phyloP scores from a whole-genome alignment of 805 yeast genomes.

The Saccharomyces paradoxus region DNA sequence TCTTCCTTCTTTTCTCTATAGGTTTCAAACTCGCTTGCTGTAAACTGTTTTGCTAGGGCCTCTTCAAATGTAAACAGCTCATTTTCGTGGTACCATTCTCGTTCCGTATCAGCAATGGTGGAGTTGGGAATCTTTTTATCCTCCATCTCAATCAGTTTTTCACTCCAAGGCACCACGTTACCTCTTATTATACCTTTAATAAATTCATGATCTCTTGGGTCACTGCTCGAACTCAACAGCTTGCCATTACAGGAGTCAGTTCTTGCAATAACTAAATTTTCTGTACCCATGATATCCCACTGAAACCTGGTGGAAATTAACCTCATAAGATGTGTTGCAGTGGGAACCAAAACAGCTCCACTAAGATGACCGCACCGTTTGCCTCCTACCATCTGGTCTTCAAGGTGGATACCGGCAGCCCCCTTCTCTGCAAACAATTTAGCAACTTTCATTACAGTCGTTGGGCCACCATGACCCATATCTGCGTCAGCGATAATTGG shows the following conservation, averaged over 20 bases:
- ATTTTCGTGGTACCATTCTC: conserved; percentile 39
- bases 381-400: conserved; percentile 58
- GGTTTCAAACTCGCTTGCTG: conserved; percentile 15
- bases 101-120: conserved; percentile 35
- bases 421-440: conserved; percentile 60
- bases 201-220: conserved; percentile 49
- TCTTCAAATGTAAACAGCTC: conserved; percentile 42
- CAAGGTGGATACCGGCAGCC: conserved; percentile 59
- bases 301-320: conserved; percentile 52
- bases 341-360: conserved; percentile 56
- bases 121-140: conserved; percentile 30
- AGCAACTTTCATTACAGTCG: conserved; percentile 57
- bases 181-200: conserved; percentile 41
- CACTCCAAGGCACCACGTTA: conserved; percentile 36
- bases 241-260: conserved; percentile 52
- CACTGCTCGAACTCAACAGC: conserved; percentile 43
- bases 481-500: conserved; percentile 64
- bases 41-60: conserved; percentile 34
- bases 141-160: conserved; percentile 38
- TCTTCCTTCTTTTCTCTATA: conserved; percentile 17
- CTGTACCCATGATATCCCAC: conserved; percentile 57
- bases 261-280: conserved; percentile 51
- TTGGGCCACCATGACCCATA: conserved; percentile 58
- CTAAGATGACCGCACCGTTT: conserved; percentile 59
- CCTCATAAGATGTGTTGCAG: conserved; percentile 46